Evolutionary conservation across 208 protist species (phyloP).

Genomic region (Blechomonas ayalai): DNA sequence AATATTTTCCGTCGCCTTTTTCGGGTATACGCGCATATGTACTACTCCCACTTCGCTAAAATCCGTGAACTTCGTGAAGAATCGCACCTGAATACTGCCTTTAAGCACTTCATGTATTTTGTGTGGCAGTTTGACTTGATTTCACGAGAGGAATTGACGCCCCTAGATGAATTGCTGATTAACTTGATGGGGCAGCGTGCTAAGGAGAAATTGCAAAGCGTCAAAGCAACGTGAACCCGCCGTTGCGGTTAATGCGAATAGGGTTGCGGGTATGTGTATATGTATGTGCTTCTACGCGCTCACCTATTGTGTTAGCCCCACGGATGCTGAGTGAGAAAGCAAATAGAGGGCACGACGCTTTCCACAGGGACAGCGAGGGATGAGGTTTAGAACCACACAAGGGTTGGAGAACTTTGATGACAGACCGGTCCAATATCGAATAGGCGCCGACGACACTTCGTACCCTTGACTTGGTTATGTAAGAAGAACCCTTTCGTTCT

Average conservation of each 20-base stretch:
- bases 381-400: no score
- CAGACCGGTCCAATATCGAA: no score
- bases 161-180: constrained; percentile 72
- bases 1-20: constrained; percentile 98
- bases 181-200: constrained; percentile 83
- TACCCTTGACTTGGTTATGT: no score
- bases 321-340: no score
- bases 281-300: neutral
- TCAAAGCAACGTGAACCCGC: neutral
- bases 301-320: no score
- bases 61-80: constrained; percentile 94
- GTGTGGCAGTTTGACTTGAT: constrained; percentile 88
- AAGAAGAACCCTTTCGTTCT: no score
- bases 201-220: constrained; percentile 42
- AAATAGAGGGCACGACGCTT: no score
- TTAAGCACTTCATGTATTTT: constrained; percentile 92
- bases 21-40: constrained; percentile 98
- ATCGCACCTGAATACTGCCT: constrained; percentile 97
- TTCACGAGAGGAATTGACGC: constrained; percentile 66
- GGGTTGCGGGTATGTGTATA: neutral
- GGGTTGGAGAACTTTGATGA: no score
- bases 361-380: no score
- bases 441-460: no score
- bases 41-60: constrained; percentile 96
- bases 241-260: neutral